A percentile compares a stretch with the other conserved stretches of the same genome.
These are phyloP conservation scores for Mycena olivaceomarginata DNA, from an alignment of 768 basidiomycete species.

Conservation along the genomic window DNA sequence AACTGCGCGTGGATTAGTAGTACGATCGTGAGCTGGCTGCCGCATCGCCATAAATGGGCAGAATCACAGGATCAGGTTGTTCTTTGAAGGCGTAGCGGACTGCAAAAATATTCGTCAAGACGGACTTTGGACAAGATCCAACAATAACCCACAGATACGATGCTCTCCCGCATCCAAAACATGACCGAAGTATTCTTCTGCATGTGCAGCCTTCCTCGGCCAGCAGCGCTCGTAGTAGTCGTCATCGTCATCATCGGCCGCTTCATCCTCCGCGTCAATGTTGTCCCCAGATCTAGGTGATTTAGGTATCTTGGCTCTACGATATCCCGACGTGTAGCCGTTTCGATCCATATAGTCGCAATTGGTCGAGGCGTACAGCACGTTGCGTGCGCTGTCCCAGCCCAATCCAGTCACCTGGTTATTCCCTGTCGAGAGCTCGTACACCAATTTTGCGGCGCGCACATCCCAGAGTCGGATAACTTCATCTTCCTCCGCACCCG, in stretches of 20 bases:
- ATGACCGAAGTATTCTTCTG: slow-evolving; percentile 55
- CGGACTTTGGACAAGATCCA: not conserved
- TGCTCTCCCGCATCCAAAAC: slow-evolving; percentile 59
- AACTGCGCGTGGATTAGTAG: too few relatives aligned
- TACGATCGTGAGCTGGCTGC: not conserved
- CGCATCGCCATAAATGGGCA: slow-evolving; percentile 21
- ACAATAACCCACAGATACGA: slow-evolving; percentile 54
- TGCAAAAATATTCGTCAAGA: not conserved
- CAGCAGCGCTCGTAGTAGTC: slow-evolving; percentile 44
- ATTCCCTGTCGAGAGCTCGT: slow-evolving; percentile 67
- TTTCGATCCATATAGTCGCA: slow-evolving; percentile 52
- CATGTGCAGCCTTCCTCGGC: slow-evolving; percentile 45
- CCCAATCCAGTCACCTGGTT: slow-evolving; percentile 58
- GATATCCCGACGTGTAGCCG: slow-evolving; percentile 48
- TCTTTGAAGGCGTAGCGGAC: slow-evolving; percentile 32
- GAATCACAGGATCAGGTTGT: not conserved
- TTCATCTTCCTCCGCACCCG: slow-evolving; percentile 52
- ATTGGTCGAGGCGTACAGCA: slow-evolving; percentile 59
- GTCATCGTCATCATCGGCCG: slow-evolving; percentile 28
- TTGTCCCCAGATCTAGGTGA: not conserved
- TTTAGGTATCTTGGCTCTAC: slow-evolving; percentile 45
- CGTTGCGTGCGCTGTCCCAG: slow-evolving; percentile 55
- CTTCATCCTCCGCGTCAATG: slow-evolving; percentile 34
- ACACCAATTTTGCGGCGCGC: slow-evolving; percentile 56
- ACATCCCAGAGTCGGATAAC: slow-evolving; percentile 66